phyloP scores from a whole-genome alignment of 345 rosid species.

The Eucalyptus leucophloia region DNA sequence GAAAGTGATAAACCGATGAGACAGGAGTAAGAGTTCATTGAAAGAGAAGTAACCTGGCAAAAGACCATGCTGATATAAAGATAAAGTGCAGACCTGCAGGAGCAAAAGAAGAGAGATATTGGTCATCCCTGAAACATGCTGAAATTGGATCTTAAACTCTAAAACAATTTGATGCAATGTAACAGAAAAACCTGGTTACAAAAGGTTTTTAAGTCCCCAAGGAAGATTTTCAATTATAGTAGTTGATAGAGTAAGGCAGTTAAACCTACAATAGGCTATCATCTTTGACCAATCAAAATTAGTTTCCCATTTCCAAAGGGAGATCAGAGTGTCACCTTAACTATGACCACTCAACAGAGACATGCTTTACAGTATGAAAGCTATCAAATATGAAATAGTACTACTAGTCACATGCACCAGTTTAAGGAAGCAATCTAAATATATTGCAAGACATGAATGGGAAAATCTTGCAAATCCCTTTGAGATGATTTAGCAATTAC shows the following conservation, averaged over 20 bases:
- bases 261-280: neutral
- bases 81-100: constrained; percentile 22
- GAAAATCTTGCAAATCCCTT: neutral
- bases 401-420: neutral
- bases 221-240: neutral
- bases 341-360: neutral
- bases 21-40: neutral
- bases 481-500: neutral
- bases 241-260: neutral
- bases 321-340: neutral
- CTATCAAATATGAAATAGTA: neutral
- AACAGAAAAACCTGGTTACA: neutral
- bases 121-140: neutral
- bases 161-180: neutral
- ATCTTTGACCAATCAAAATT: neutral
- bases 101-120: neutral
- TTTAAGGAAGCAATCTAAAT: neutral
- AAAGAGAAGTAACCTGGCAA: constrained; percentile 41
- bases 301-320: neutral
- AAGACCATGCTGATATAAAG: constrained; percentile 43
- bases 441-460: neutral
- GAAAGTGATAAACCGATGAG: neutral
- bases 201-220: neutral
- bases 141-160: neutral
- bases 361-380: neutral